A percentile compares a stretch with the other conserved stretches of the same genome.
Evolutionary conservation across 495 filamentous ascomycete species (phyloP).

Genomic region (Lichina pygmaea): DNA sequence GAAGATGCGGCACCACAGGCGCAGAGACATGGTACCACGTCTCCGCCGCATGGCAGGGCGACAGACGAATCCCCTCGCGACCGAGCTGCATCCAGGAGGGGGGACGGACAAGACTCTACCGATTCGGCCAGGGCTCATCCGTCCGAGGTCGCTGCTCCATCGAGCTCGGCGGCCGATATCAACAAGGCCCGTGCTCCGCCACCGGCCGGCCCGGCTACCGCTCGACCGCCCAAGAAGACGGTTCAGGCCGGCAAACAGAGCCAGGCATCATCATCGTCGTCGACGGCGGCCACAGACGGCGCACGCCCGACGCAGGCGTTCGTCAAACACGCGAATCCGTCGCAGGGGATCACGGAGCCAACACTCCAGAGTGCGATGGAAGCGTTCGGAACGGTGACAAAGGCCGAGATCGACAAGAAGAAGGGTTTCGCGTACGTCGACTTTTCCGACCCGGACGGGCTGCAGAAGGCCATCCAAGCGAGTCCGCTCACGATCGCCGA

Average conservation of each 20-base stretch:
- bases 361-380: slow-evolving; percentile 45
- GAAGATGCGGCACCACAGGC: too few species aligned
- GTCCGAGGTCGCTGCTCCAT: too few species aligned
- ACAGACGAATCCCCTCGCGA: too few species aligned
- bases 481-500: slow-evolving; percentile 60
- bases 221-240: not conserved
- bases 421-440: slow-evolving; percentile 85
- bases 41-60: too few species aligned
- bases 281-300: not conserved
- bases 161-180: not conserved
- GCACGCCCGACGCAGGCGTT: slow-evolving; percentile 56
- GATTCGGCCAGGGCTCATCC: too few species aligned
- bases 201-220: not conserved
- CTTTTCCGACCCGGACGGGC: slow-evolving; percentile 39
- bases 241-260: not conserved
- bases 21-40: too few species aligned
- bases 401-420: slow-evolving; percentile 72
- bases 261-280: not conserved
- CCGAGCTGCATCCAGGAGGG: too few species aligned
- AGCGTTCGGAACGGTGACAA: slow-evolving; percentile 38
- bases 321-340: slow-evolving; percentile 75
- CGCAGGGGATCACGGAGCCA: slow-evolving; percentile 68
- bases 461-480: slow-evolving; percentile 53
- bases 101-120: too few species aligned
- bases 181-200: not conserved